phyloP scores from a whole-genome alignment of 129 eudicot genomes.

The Erigeron canadensis region DNA sequence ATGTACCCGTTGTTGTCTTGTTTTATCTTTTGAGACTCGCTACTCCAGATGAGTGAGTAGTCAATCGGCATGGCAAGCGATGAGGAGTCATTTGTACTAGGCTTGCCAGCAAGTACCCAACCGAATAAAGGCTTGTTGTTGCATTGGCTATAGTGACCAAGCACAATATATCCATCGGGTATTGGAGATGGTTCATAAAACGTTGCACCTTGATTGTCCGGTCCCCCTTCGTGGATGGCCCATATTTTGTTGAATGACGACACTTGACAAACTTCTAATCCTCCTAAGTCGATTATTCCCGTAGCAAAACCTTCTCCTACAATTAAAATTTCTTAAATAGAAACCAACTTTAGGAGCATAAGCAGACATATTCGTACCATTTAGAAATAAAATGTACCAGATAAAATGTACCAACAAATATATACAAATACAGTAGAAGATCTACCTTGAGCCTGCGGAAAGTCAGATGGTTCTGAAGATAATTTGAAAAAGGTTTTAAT shows the following conservation, averaged over 20 bases:
- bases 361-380: not conserved
- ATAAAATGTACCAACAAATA: no score
- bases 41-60: conserved; percentile 60
- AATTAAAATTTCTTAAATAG: not conserved
- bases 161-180: conserved; percentile 41
- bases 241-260: conserved; percentile 58
- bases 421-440: not conserved
- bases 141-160: conserved; percentile 62
- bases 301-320: conserved; percentile 71
- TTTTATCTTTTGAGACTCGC: conserved; percentile 49
- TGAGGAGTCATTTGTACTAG: conserved; percentile 29
- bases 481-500: conserved; percentile 16
- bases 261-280: conserved; percentile 54
- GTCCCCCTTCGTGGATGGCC: conserved; percentile 73
- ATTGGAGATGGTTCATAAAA: conserved; percentile 60
- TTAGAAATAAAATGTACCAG: not conserved
- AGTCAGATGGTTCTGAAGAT: not conserved
- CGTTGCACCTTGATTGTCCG: conserved; percentile 67
- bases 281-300: conserved; percentile 82
- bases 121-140: conserved; percentile 62
- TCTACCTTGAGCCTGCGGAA: conserved; percentile 27
- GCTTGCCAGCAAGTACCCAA: conserved; percentile 64
- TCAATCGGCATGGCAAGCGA: conserved; percentile 41
- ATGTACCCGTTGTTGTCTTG: conserved; percentile 47
- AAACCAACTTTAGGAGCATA: not conserved